Conservation (phyloP, 2,329 filamentous ascomycete genomes). For the Blumeriella jaapii region DNA sequence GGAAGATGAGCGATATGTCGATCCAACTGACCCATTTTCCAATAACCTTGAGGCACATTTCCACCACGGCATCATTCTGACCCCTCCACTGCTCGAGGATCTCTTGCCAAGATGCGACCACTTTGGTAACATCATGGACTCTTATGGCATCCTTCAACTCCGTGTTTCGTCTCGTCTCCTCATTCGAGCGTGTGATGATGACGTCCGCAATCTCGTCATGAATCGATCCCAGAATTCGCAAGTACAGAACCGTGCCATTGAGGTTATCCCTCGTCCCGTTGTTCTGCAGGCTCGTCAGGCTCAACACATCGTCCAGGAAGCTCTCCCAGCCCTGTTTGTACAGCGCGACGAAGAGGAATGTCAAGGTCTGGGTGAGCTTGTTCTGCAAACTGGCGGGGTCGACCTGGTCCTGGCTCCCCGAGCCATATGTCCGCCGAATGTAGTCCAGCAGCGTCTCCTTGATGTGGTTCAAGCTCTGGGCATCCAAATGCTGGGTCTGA, state of each 20-base stretch:
- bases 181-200: slow-evolving; percentile 64
- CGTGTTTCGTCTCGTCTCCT: slow-evolving; percentile 75
- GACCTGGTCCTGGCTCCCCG: slow-evolving; percentile 38
- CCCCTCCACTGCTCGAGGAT: slow-evolving; percentile 63
- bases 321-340: slow-evolving; percentile 79
- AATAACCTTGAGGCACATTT: slow-evolving; percentile 83
- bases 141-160: slow-evolving; percentile 86
- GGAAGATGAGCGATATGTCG: slow-evolving; percentile 88
- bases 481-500: slow-evolving; percentile 65
- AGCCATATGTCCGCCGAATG: slow-evolving; percentile 62
- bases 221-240: slow-evolving; percentile 77
- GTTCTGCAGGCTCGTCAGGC: slow-evolving; percentile 54
- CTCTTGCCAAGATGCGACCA: slow-evolving; percentile 84
- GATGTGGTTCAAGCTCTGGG: slow-evolving; percentile 59
- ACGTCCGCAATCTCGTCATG: slow-evolving; percentile 97
- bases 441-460: slow-evolving; percentile 77
- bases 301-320: slow-evolving; percentile 84
- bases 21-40: slow-evolving; percentile 99
- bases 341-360: slow-evolving; percentile 79
- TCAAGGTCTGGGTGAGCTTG: slow-evolving; percentile 92
- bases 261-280: slow-evolving; percentile 56
- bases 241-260: slow-evolving; percentile 70
- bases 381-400: slow-evolving; percentile 80
- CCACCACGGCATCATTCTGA: slow-evolving; percentile 60
- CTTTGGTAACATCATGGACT: slow-evolving; percentile 75